A percentile compares a stretch with the other conserved stretches of the same genome.
Conservation (phyloP, 2,329 filamentous ascomycete species). For the Aspergillus brasiliensis region DNA sequence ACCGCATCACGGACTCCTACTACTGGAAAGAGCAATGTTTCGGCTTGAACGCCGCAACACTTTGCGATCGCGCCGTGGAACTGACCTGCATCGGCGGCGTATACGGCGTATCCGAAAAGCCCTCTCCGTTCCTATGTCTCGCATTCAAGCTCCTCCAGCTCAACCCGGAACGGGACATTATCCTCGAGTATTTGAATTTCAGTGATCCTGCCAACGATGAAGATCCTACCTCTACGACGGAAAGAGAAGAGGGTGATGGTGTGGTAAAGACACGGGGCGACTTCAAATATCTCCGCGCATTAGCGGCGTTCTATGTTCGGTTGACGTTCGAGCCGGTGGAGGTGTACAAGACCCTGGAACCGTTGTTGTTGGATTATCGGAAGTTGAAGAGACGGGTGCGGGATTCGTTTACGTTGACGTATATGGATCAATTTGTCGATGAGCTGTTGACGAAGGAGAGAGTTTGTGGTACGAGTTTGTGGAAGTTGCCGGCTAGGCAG, state of each 20-base stretch:
- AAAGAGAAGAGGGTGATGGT: conserved; percentile 26
- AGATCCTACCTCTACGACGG: conserved; percentile 29
- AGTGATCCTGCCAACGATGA: conserved; percentile 54
- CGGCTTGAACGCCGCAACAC: conserved; percentile 76
- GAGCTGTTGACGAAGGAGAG: conserved; percentile 85
- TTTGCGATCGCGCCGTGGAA: conserved; percentile 87
- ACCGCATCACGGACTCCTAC: conserved; percentile 92
- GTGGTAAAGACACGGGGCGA: conserved; percentile 44
- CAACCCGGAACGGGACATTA: conserved; percentile 73
- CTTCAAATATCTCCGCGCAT: conserved; percentile 78
- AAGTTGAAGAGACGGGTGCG: conserved; percentile 80
- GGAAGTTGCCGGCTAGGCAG: conserved; percentile 83
- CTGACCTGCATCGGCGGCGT: conserved; percentile 85
- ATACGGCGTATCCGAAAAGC: conserved; percentile 79
- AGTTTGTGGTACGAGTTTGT: conserved; percentile 86
- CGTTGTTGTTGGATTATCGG: conserved; percentile 75
- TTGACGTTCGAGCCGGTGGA: conserved; percentile 81
- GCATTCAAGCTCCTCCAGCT: conserved; percentile 94
- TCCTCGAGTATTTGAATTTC: conserved; percentile 76
- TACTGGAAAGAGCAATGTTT: conserved; percentile 99
- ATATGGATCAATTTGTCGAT: conserved; percentile 90
- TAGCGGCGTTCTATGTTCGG: conserved; percentile 92
- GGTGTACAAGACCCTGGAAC: conserved; percentile 79
- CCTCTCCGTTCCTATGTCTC: conserved; percentile 87
- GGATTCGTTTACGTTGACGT: conserved; percentile 73